Evolutionary conservation across 345 rosid species (phyloP).

Genomic region (Crucihimalaya himalaica): DNA sequence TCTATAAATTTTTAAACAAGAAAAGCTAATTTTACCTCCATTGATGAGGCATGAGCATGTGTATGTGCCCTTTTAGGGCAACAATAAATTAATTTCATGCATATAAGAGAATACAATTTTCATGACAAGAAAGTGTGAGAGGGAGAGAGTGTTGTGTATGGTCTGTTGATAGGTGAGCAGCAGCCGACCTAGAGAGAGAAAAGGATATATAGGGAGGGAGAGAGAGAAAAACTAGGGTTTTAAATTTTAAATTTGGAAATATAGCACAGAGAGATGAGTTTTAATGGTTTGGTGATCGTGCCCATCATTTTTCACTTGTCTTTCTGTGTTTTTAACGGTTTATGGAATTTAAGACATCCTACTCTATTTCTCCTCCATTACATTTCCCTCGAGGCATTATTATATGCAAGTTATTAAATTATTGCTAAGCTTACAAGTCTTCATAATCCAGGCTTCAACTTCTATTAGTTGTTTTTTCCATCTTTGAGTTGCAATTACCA

Average conservation of each 20-base stretch:
- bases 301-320: conserved; percentile 48
- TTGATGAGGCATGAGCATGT: conserved; percentile 44
- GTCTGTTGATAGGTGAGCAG: conserved; percentile 40
- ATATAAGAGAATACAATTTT: conserved; percentile 10
- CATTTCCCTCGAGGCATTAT: conserved; percentile 18
- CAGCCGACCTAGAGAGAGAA: conserved; percentile 71
- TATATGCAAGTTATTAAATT: neutral
- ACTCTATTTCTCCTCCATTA: neutral
- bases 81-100: conserved; percentile 39
- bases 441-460: too few relatives aligned
- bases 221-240: conserved; percentile 35
- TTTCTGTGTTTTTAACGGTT: conserved; percentile 69
- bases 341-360: conserved; percentile 33
- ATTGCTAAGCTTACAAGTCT: neutral
- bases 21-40: conserved; percentile 39
- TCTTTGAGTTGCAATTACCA: neutral
- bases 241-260: conserved; percentile 15
- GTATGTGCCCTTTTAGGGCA: conserved; percentile 43
- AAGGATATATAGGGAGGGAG: conserved; percentile 1
- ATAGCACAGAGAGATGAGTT: conserved; percentile 15
- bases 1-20: conserved; percentile 36
- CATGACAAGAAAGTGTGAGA: conserved; percentile 38
- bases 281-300: conserved; percentile 37
- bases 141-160: conserved; percentile 35
- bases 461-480: neutral